These are phyloP conservation scores for Tylopilus subfusipes DNA, from an alignment of 768 basidiomycete genomes.

Conservation along the genomic window DNA sequence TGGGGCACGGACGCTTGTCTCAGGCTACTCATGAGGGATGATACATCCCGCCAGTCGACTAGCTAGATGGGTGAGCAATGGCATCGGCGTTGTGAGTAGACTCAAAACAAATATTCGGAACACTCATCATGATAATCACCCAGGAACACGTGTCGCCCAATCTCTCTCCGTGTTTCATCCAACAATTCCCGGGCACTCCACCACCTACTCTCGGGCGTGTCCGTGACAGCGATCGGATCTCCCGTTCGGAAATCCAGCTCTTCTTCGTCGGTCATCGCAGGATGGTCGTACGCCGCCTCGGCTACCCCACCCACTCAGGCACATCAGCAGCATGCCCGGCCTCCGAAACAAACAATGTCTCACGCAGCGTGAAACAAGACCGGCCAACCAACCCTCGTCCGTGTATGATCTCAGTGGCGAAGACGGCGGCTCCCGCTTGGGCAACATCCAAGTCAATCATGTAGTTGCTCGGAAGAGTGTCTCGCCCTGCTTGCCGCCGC, in stretches of 20 bases:
- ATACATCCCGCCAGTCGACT: too few species aligned
- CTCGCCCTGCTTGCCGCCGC: too few species aligned
- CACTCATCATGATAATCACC: slow-evolving; percentile 90
- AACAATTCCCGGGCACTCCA: slow-evolving; percentile 90
- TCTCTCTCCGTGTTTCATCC: slow-evolving; percentile 66
- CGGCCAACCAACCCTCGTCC: background rate
- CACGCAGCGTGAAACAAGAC: background rate
- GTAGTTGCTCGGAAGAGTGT: background rate
- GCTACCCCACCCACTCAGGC: background rate
- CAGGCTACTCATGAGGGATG: too few species aligned
- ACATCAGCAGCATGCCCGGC: too few species aligned
- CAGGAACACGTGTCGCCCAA: slow-evolving; percentile 77
- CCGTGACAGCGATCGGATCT: slow-evolving; percentile 93
- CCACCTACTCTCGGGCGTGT: slow-evolving; percentile 96
- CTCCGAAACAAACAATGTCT: too few species aligned
- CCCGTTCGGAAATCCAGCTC: slow-evolving; percentile 93
- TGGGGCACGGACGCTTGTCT: too few species aligned
- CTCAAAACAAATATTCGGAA: slow-evolving; percentile 71
- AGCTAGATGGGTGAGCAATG: too few species aligned
- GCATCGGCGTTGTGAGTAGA: too few species aligned
- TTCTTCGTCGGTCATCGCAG: slow-evolving; percentile 83
- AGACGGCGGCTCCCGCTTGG: background rate
- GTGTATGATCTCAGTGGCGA: background rate
- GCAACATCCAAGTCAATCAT: background rate
- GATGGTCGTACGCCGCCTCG: slow-evolving; percentile 67